These are phyloP conservation scores for Ceratobasidium sp. DNA, from an alignment of 1,284 basidiomycete genomes.

Conservation along the genomic window DNA sequence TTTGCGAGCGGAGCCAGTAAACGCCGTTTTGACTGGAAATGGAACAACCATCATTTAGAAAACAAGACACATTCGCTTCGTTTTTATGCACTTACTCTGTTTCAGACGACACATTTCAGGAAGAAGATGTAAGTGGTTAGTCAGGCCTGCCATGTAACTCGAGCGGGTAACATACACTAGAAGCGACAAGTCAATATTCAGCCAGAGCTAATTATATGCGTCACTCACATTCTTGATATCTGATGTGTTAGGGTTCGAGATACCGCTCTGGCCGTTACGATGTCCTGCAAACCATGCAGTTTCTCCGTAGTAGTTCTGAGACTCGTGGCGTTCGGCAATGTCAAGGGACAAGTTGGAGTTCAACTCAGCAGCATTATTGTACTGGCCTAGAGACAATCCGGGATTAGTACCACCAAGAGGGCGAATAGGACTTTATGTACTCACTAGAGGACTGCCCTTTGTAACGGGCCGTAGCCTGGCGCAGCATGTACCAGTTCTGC, in stretches of 20 bases:
- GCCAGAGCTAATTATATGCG: no score
- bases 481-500: slow-evolving; percentile 10
- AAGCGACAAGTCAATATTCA: no score
- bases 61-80: no score
- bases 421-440: neutral
- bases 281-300: slow-evolving; percentile 1
- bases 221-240: slow-evolving; percentile 7
- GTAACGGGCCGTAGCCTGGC: neutral
- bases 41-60: neutral
- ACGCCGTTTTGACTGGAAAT: slow-evolving; percentile 1
- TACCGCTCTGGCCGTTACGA: neutral
- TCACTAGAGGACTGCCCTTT: neutral
- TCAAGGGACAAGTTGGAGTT: slow-evolving; percentile 6
- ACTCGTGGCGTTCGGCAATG: neutral
- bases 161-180: neutral
- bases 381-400: neutral
- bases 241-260: neutral
- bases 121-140: neutral
- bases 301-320: slow-evolving; percentile 3
- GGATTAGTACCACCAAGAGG: neutral
- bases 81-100: neutral
- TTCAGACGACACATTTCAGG: neutral
- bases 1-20: slow-evolving; percentile 10
- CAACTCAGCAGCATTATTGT: slow-evolving; percentile 2
- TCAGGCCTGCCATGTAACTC: neutral